Conservation (phyloP, 495 filamentous ascomycete genomes). For the Bryoglossum gracile region DNA sequence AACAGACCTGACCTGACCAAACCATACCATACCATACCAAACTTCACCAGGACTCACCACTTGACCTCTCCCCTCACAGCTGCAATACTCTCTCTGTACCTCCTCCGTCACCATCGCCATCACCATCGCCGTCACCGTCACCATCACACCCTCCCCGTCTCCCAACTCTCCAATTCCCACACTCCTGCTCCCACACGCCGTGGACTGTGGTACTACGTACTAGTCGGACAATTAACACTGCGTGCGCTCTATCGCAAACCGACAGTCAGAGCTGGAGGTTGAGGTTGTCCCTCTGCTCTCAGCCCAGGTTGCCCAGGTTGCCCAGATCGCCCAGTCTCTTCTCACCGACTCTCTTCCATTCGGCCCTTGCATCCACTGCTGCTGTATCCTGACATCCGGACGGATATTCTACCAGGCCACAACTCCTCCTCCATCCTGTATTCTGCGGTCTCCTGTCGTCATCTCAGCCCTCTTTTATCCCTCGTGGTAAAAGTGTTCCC, state of each 20-base stretch:
- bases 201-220: neutral
- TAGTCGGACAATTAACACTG: neutral
- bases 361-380: neutral
- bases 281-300: too few relatives aligned
- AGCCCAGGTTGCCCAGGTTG: too few relatives aligned
- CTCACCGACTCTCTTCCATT: constrained; percentile 6
- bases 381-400: neutral
- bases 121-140: neutral
- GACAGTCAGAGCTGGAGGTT: too few relatives aligned
- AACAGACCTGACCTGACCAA: neutral
- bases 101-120: too few relatives aligned
- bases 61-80: too few relatives aligned
- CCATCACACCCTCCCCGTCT: neutral
- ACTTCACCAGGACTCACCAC: too few relatives aligned
- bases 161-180: neutral
- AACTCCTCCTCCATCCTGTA: neutral
- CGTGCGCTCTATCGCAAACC: neutral
- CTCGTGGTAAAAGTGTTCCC: too few relatives aligned
- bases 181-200: neutral
- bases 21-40: too few relatives aligned
- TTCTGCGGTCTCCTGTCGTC: neutral
- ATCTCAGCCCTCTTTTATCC: neutral
- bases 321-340: too few relatives aligned
- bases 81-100: too few relatives aligned
- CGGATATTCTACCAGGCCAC: too few relatives aligned